Conservation (phyloP, 129 eudicot species). For the Flaveria trinervia region DNA sequence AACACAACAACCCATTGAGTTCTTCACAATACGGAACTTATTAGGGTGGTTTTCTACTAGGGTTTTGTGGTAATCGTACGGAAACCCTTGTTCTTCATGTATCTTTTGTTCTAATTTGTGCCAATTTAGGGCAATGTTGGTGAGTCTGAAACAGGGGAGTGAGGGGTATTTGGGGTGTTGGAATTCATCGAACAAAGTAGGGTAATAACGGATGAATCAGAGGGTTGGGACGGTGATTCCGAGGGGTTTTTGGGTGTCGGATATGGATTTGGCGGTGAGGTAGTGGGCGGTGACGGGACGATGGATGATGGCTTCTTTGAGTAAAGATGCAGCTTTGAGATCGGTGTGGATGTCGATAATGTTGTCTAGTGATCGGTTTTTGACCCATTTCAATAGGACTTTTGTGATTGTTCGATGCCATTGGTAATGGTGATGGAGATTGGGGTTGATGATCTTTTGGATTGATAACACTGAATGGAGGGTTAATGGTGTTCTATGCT, state of each 20-base stretch:
- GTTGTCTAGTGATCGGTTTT: slow-evolving; percentile 71
- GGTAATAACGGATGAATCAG: slow-evolving; percentile 85
- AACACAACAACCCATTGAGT: not conserved
- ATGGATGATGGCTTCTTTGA: slow-evolving; percentile 65
- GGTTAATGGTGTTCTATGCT: slow-evolving; percentile 16
- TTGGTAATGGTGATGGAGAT: slow-evolving; percentile 4
- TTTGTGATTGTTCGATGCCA: slow-evolving; percentile 33
- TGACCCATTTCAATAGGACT: slow-evolving; percentile 45
- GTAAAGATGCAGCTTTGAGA: slow-evolving; percentile 70
- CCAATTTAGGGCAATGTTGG: slow-evolving; percentile 25
- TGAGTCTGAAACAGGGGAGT: slow-evolving; percentile 44
- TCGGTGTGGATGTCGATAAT: slow-evolving; percentile 80
- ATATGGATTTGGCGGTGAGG: slow-evolving; percentile 58
- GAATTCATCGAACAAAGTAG: slow-evolving; percentile 74
- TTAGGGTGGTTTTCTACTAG: not conserved
- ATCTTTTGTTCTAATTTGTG: slow-evolving; percentile 48
- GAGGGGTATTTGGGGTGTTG: slow-evolving; percentile 72
- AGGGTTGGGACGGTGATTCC: slow-evolving; percentile 86
- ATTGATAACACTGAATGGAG: slow-evolving; percentile 16
- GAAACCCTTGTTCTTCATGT: slow-evolving; percentile 57
- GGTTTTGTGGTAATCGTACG: slow-evolving; percentile 57
- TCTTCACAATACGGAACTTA: not conserved
- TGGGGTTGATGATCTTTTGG: slow-evolving; percentile 17
- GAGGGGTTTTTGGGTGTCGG: slow-evolving; percentile 65
- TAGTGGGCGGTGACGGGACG: slow-evolving; percentile 54